phyloP scores from a whole-genome alignment of 345 rosid species.

The Eutrema yunnanense region DNA sequence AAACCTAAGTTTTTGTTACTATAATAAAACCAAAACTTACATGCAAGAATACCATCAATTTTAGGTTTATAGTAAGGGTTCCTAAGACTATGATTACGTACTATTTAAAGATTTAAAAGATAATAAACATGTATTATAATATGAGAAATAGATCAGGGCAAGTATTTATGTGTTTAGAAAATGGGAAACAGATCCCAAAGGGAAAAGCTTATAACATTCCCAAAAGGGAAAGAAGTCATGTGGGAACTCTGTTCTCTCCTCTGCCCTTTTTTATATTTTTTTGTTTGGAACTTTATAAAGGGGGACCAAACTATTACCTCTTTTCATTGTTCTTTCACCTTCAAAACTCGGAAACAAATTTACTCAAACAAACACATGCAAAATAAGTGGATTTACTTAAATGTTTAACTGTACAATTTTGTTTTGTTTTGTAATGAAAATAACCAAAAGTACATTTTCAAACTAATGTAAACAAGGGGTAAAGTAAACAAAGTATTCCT shows the following conservation, averaged over 20 bases:
- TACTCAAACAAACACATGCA: not conserved
- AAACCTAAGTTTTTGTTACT: not conserved
- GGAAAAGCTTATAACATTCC: slow-evolving; percentile 8
- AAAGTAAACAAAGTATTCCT: not conserved
- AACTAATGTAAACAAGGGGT: not conserved
- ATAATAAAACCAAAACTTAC: not conserved
- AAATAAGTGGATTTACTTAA: too few species aligned
- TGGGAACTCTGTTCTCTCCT: slow-evolving; percentile 16
- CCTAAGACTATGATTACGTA: not conserved
- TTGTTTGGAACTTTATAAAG: not conserved
- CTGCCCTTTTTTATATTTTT: not conserved
- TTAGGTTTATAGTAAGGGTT: not conserved
- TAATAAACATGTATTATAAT: not conserved
- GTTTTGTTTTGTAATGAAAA: not conserved
- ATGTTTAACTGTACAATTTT: not conserved
- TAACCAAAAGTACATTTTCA: not conserved
- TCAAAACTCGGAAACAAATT: not conserved
- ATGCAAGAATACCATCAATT: not conserved
- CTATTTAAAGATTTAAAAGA: not conserved
- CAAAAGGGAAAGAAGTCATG: slow-evolving; percentile 22
- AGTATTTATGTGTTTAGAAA: not conserved
- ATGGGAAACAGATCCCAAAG: slow-evolving; percentile 20
- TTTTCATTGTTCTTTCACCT: not conserved
- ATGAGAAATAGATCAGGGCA: not conserved
- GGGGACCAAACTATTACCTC: not conserved